Conservation (phyloP, 768 basidiomycete species). For the Calocybe indica region DNA sequence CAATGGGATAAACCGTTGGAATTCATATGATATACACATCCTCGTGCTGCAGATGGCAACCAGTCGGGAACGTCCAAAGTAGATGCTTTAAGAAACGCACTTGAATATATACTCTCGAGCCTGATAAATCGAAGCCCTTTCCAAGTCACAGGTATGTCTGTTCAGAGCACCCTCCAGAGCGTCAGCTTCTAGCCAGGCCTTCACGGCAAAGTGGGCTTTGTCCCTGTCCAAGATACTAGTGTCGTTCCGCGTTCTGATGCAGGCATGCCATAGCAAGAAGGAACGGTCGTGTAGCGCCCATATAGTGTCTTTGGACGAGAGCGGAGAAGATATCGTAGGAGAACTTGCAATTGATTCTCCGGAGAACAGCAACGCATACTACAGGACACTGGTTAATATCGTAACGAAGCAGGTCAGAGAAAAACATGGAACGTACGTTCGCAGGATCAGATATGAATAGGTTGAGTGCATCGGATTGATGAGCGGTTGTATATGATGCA, state of each 20-base stretch:
- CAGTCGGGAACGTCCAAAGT: constrained; percentile 1
- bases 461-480: constrained; percentile 31
- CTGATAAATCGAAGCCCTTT: constrained; percentile 62
- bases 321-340: constrained; percentile 15
- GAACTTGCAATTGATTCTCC: constrained; percentile 53
- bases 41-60: constrained; percentile 41
- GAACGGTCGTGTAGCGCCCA: constrained; percentile 72
- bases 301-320: constrained; percentile 55
- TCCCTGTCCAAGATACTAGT: constrained; percentile 34
- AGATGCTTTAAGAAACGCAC: constrained; percentile 32
- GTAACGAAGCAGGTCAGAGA: constrained; percentile 3
- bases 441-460: constrained; percentile 58
- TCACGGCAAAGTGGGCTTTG: constrained; percentile 56
- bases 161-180: constrained; percentile 57
- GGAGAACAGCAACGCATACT: constrained; percentile 73
- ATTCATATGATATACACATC: constrained; percentile 67
- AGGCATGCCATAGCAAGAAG: constrained; percentile 70
- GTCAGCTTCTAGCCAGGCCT: constrained; percentile 69
- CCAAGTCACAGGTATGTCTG: constrained; percentile 59
- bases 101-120: constrained; percentile 75
- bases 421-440: constrained; percentile 42
- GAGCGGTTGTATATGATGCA: constrained; percentile 51
- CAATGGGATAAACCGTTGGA: constrained; percentile 57
- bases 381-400: background rate
- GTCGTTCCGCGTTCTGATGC: constrained; percentile 53